Evolutionary conservation across 306 rosid species (phyloP).

Genomic region (Phaseolus lunatus): DNA sequence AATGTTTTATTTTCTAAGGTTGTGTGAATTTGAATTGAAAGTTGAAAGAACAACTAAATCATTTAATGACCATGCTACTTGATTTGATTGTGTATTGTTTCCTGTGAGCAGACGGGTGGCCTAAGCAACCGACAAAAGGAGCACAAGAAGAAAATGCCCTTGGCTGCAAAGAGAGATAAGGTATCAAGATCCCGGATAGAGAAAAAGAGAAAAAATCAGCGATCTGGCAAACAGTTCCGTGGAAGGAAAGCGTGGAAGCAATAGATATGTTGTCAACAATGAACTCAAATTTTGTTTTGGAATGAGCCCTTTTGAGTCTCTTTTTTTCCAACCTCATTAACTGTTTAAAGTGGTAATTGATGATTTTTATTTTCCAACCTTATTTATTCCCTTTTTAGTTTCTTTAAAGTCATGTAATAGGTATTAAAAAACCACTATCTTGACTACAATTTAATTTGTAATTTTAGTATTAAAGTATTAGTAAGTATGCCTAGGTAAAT

Average conservation of each 20-base stretch:
- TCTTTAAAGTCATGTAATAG: too few species aligned
- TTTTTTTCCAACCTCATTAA: background rate
- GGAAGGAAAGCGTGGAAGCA: slow-evolving; percentile 79
- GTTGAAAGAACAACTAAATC: background rate
- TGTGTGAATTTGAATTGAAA: slow-evolving; percentile 5
- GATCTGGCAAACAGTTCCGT: slow-evolving; percentile 74
- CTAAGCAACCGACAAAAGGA: slow-evolving; percentile 86
- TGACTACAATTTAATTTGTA: too few species aligned
- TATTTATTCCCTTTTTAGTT: too few species aligned
- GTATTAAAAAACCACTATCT: too few species aligned
- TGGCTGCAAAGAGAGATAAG: slow-evolving; percentile 73
- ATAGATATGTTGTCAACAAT: background rate
- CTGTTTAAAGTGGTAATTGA: too few species aligned
- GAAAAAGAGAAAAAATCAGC: slow-evolving; percentile 62
- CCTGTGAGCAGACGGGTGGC: slow-evolving; percentile 75
- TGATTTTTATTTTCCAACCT: too few species aligned
- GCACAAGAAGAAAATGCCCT: slow-evolving; percentile 79
- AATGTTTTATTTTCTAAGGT: background rate
- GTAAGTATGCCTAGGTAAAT: too few species aligned
- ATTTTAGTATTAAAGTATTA: too few species aligned
- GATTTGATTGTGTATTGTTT: slow-evolving; percentile 10
- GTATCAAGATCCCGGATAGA: slow-evolving; percentile 54
- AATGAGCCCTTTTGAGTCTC: too few species aligned
- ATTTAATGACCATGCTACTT: background rate
- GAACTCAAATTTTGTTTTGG: background rate